phyloP scores from a whole-genome alignment of 2,329 filamentous ascomycete species.

The Scytalidium lignicola region DNA sequence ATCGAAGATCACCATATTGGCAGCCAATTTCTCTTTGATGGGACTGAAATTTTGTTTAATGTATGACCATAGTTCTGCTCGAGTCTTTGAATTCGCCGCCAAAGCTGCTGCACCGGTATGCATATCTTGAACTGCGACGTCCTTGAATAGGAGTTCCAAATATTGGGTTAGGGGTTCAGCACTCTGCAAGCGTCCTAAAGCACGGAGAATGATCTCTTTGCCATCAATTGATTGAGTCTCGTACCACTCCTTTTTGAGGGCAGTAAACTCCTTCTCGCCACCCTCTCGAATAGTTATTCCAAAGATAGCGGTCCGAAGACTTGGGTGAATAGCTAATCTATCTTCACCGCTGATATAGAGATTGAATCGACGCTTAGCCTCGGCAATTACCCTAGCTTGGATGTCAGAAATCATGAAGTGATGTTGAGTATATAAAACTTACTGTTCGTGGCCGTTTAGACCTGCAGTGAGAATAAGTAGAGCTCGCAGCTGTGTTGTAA shows the following conservation, averaged over 20 bases:
- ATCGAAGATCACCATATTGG: conserved; percentile 84
- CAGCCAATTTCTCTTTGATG: conserved; percentile 65
- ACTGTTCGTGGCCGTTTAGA: conserved; percentile 69
- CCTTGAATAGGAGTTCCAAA: conserved; percentile 72
- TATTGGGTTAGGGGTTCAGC: conserved; percentile 61
- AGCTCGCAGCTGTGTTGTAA: conserved; percentile 77
- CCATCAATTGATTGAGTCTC: conserved; percentile 82
- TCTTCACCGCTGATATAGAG: conserved; percentile 66
- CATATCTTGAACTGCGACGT: conserved; percentile 82
- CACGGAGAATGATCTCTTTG: conserved; percentile 76
- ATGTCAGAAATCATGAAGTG: conserved; percentile 3
- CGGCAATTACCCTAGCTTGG: conserved; percentile 53
- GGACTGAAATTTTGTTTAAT: conserved; percentile 78
- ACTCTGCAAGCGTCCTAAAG: conserved; percentile 66
- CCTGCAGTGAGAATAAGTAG: conserved; percentile 73
- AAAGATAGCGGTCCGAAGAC: conserved; percentile 76
- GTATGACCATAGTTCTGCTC: conserved; percentile 77
- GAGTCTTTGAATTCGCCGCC: conserved; percentile 66
- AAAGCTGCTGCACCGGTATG: conserved; percentile 75
- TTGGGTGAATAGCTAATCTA: conserved; percentile 68
- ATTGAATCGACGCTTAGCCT: conserved; percentile 75
- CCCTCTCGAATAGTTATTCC: conserved; percentile 72
- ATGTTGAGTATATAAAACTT: conserved; percentile 31
- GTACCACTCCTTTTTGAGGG: conserved; percentile 80
- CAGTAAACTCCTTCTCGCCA: conserved; percentile 61